phyloP scores from a whole-genome alignment of 2,329 filamentous ascomycete genomes.

The Aureobasidium sp. region DNA sequence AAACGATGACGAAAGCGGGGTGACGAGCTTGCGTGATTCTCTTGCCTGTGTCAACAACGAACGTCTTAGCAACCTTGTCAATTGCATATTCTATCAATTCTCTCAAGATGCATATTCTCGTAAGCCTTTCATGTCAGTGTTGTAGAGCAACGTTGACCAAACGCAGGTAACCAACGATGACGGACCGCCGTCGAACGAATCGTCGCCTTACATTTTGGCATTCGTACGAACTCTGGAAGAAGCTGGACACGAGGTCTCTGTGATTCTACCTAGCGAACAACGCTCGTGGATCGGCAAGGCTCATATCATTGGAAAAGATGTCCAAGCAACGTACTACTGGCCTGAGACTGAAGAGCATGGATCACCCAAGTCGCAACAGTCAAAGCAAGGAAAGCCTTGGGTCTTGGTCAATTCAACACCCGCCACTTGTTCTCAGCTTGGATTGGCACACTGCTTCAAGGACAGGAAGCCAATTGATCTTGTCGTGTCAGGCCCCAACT shows the following conservation, averaged over 20 bases:
- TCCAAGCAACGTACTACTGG: slow-evolving; percentile 40
- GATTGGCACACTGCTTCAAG: slow-evolving; percentile 38
- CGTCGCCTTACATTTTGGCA: slow-evolving; percentile 42
- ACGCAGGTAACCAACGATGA: slow-evolving; percentile 43
- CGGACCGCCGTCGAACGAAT: slow-evolving; percentile 41
- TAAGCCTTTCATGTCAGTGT: no score
- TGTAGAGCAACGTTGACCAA: not conserved
- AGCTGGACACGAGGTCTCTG: slow-evolving; percentile 79
- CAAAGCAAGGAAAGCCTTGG: slow-evolving; percentile 37
- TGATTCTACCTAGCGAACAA: slow-evolving; percentile 84
- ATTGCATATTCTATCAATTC: not conserved
- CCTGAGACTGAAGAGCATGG: slow-evolving; percentile 28
- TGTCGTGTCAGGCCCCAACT: slow-evolving; percentile 41
- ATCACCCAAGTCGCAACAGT: not conserved
- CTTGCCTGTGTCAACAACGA: not conserved
- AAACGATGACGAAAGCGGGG: slow-evolving; percentile 1
- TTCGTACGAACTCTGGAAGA: slow-evolving; percentile 39
- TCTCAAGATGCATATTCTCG: slow-evolving; percentile 17
- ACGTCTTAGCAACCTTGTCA: not conserved
- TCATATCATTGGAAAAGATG: slow-evolving; percentile 75
- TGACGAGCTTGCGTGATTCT: not conserved
- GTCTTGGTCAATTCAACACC: slow-evolving; percentile 43
- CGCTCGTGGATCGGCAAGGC: slow-evolving; percentile 98
- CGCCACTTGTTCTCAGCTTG: slow-evolving; percentile 42
- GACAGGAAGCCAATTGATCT: slow-evolving; percentile 37